Evolutionary conservation across 1,139 yeast genomes (phyloP).

Genomic region (Sugiyamaella castrensis): DNA sequence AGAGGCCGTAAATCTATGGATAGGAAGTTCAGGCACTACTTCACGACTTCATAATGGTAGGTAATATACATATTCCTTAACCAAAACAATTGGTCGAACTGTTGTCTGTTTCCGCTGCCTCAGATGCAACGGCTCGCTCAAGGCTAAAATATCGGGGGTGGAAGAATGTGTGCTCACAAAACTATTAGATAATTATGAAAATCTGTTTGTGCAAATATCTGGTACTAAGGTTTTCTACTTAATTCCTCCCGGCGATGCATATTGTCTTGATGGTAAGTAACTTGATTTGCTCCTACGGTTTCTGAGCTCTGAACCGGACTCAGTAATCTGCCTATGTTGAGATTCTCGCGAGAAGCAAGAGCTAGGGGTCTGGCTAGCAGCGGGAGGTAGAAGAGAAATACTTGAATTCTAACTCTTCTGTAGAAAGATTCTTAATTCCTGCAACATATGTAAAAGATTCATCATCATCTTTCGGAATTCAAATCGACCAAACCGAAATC

Average conservation of each 20-base stretch:
- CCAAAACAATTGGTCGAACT: neutral
- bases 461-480: slow-evolving; percentile 13
- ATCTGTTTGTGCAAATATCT: slow-evolving; percentile 37
- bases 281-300: neutral
- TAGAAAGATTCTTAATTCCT: slow-evolving; percentile 26
- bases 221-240: slow-evolving; percentile 39
- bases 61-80: neutral
- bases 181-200: slow-evolving; percentile 37
- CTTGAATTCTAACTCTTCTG: slow-evolving; percentile 1
- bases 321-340: too few species aligned
- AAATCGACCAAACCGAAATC: slow-evolving; percentile 21
- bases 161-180: neutral
- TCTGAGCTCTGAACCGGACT: too few species aligned
- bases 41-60: slow-evolving; percentile 40
- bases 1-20: slow-evolving; percentile 41
- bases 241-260: slow-evolving; percentile 38
- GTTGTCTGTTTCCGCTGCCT: neutral
- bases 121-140: neutral
- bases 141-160: neutral
- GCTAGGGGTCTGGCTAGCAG: too few species aligned
- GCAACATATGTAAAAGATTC: slow-evolving; percentile 28
- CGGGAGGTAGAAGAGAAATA: neutral
- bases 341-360: too few species aligned
- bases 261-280: slow-evolving; percentile 31
- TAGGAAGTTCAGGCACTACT: slow-evolving; percentile 37